These are phyloP conservation scores for Aspergillus uvarum DNA, from an alignment of 2,329 filamentous ascomycete species.

Conservation along the genomic window DNA sequence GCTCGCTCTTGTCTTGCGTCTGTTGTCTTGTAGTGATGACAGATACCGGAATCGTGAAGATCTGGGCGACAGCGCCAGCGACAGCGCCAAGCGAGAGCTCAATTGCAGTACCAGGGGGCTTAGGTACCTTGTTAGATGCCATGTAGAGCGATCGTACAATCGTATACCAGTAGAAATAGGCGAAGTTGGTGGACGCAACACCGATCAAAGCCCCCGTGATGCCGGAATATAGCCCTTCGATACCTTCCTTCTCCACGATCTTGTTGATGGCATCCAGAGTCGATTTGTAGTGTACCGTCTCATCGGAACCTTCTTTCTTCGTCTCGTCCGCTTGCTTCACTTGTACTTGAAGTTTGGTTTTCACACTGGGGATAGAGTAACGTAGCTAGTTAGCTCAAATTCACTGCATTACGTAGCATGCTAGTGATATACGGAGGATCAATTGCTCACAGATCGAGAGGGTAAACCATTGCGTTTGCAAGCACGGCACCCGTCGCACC, in stretches of 20 bases:
- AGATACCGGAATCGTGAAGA: slow-evolving; percentile 94
- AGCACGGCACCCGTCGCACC: slow-evolving; percentile 90
- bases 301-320: slow-evolving; percentile 46
- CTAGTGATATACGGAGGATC: background rate
- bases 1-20: slow-evolving; percentile 79
- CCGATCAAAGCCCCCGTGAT: slow-evolving; percentile 84
- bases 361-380: slow-evolving; percentile 63
- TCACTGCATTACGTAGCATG: background rate
- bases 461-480: slow-evolving; percentile 93
- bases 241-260: slow-evolving; percentile 77
- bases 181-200: slow-evolving; percentile 96
- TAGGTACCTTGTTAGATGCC: slow-evolving; percentile 55
- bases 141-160: slow-evolving; percentile 80
- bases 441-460: slow-evolving; percentile 81
- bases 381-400: background rate
- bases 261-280: slow-evolving; percentile 85
- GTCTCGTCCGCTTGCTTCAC: slow-evolving; percentile 62
- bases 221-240: slow-evolving; percentile 81
- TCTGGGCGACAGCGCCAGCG: slow-evolving; percentile 85
- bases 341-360: slow-evolving; percentile 94
- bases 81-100: slow-evolving; percentile 84
- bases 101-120: slow-evolving; percentile 71
- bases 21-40: slow-evolving; percentile 96
- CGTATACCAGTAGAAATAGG: slow-evolving; percentile 99
- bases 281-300: slow-evolving; percentile 74